Conservation (phyloP, 345 rosid species). For the Triadica sebifera region DNA sequence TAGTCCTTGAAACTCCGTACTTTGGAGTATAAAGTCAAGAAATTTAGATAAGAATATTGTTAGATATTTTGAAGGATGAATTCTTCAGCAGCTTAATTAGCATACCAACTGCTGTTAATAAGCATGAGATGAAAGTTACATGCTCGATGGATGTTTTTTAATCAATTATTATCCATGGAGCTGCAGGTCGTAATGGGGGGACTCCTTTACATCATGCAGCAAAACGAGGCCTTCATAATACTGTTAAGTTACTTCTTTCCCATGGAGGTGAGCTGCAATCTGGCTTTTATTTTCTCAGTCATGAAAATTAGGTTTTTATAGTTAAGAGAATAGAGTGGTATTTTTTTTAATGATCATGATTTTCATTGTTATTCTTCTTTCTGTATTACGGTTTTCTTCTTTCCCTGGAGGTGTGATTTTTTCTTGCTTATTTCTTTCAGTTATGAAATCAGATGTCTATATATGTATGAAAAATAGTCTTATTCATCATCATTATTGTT, state of each 20-base stretch:
- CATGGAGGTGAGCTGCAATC: constrained; percentile 56
- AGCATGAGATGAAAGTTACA: background rate
- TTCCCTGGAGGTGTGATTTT: background rate
- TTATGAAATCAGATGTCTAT: background rate
- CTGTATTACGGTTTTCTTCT: background rate
- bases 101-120: background rate
- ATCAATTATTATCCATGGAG: background rate
- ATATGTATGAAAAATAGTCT: no score
- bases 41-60: no score
- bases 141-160: background rate
- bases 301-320: background rate
- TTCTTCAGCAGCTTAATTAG: no score
- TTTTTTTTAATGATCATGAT: no score
- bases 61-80: no score
- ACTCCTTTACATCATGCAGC: constrained; percentile 99
- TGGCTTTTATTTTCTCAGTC: background rate
- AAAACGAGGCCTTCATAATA: constrained; percentile 76
- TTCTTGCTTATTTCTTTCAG: background rate
- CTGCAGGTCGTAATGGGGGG: constrained; percentile 75
- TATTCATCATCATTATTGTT: background rate
- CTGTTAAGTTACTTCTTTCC: constrained; percentile 74
- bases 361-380: no score
- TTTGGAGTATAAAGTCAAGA: no score
- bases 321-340: no score
- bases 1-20: no score